These are phyloP conservation scores for Eragrostis nindensis DNA, from an alignment of 176 grass and related monocot species.

Conservation along the genomic window DNA sequence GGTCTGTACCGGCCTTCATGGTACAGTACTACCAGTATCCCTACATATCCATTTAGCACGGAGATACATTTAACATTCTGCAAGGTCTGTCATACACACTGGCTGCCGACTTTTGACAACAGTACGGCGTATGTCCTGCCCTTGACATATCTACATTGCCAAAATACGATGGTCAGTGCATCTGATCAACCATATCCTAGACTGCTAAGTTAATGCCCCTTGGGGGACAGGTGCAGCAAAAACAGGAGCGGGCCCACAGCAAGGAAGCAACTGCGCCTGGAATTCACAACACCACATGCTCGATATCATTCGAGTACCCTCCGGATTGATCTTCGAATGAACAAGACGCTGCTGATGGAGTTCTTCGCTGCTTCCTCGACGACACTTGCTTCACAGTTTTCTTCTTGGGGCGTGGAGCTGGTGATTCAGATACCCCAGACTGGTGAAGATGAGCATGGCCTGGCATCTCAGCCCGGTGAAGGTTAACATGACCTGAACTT, in stretches of 20 bases:
- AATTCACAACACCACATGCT: conserved; percentile 28
- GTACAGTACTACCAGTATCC: not conserved
- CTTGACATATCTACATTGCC: conserved; percentile 26
- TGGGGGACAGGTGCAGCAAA: not conserved
- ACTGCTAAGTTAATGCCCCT: not conserved
- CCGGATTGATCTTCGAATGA: conserved; percentile 2
- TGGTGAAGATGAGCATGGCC: not conserved
- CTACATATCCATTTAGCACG: not conserved
- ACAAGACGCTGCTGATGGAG: conserved; percentile 2
- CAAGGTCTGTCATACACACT: not conserved
- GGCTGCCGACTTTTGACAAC: not conserved
- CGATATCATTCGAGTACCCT: not conserved
- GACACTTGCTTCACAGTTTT: not conserved
- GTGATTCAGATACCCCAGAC: not conserved
- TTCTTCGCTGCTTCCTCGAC: not conserved
- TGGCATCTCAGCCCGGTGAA: not conserved
- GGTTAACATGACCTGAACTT: not conserved
- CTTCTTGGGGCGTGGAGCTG: not conserved
- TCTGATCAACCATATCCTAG: conserved; percentile 1
- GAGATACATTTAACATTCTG: not conserved
- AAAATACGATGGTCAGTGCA: conserved; percentile 30
- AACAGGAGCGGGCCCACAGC: not conserved
- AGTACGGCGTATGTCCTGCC: not conserved
- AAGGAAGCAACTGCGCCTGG: not conserved
- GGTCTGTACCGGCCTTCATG: not conserved